A percentile compares a stretch with the other conserved stretches of the same genome.
Conservation (phyloP, 371 early-diverging fungal species). For the Lichtheimia hyalospora region DNA sequence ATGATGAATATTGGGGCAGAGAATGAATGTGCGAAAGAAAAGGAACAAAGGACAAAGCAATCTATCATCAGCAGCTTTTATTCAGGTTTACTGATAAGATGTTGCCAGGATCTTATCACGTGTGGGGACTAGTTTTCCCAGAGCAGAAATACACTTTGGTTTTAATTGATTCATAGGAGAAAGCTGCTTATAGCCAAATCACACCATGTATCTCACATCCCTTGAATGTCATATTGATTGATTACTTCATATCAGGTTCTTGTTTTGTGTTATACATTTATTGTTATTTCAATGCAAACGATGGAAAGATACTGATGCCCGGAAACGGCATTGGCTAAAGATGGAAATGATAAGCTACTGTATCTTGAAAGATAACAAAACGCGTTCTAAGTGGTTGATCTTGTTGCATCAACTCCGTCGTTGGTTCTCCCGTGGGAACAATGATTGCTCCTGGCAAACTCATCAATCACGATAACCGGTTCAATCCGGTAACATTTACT, state of each 20-base stretch:
- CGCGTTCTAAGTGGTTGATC: background rate
- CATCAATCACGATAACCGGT: no score
- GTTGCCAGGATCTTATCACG: slow-evolving; percentile 42
- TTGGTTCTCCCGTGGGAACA: no score
- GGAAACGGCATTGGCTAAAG: slow-evolving; percentile 16
- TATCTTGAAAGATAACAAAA: slow-evolving; percentile 1
- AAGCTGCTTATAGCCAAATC: no score
- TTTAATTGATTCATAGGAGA: no score
- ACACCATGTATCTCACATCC: no score
- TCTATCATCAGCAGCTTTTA: background rate
- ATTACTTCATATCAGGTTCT: no score
- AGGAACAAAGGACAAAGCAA: slow-evolving; percentile 18
- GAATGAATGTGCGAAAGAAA: slow-evolving; percentile 26
- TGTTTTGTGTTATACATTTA: no score
- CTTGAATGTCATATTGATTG: no score
- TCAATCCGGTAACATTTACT: no score
- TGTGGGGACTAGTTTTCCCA: slow-evolving; percentile 6
- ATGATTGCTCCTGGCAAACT: no score
- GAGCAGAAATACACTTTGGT: no score
- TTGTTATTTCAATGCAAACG: background rate
- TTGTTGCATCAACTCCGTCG: no score
- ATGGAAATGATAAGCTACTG: slow-evolving; percentile 26
- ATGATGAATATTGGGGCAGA: slow-evolving; percentile 1
- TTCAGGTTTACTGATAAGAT: slow-evolving; percentile 38
- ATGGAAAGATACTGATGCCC: background rate